These are phyloP conservation scores for Prototheca wickerhamii DNA, from an alignment of 163 green algal genomes.

Conservation along the genomic window DNA sequence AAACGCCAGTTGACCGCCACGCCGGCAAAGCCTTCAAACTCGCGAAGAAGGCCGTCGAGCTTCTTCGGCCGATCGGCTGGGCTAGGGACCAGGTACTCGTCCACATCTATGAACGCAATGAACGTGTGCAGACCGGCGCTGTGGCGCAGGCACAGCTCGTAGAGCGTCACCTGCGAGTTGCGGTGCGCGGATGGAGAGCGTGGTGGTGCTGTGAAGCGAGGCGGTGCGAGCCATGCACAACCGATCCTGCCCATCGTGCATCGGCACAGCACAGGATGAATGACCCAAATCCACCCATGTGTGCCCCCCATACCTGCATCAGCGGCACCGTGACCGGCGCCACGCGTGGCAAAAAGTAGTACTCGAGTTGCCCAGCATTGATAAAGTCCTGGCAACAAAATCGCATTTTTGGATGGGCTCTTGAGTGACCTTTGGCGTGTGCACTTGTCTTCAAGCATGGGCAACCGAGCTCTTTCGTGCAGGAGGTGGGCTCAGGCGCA, in stretches of 20 bases:
- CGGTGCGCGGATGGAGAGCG: background rate
- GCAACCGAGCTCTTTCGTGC: no score
- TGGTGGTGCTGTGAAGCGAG: background rate
- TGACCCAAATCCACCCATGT: background rate
- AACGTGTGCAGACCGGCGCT: slow-evolving; percentile 14
- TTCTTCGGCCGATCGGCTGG: background rate
- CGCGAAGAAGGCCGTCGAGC: slow-evolving; percentile 11
- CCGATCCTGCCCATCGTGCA: no score
- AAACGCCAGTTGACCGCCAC: slow-evolving; percentile 42
- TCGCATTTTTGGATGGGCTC: background rate
- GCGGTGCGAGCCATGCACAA: no score
- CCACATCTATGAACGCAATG: slow-evolving; percentile 43
- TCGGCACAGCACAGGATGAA: background rate
- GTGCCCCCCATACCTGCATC: slow-evolving; percentile 13
- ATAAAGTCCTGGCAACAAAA: slow-evolving; percentile 8
- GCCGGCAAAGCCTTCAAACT: slow-evolving; percentile 25
- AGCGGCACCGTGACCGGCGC: slow-evolving; percentile 13
- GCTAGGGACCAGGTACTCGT: slow-evolving; percentile 41
- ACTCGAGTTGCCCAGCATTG: slow-evolving; percentile 8
- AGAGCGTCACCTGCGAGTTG: slow-evolving; percentile 1
- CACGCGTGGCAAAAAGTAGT: slow-evolving; percentile 15
- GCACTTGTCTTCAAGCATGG: no score
- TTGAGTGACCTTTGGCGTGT: background rate
- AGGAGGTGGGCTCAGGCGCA: no score
- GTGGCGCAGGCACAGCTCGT: slow-evolving; percentile 7